phyloP scores from a whole-genome alignment of 768 basidiomycete species.

The Coprinellus aureogranulatus region DNA sequence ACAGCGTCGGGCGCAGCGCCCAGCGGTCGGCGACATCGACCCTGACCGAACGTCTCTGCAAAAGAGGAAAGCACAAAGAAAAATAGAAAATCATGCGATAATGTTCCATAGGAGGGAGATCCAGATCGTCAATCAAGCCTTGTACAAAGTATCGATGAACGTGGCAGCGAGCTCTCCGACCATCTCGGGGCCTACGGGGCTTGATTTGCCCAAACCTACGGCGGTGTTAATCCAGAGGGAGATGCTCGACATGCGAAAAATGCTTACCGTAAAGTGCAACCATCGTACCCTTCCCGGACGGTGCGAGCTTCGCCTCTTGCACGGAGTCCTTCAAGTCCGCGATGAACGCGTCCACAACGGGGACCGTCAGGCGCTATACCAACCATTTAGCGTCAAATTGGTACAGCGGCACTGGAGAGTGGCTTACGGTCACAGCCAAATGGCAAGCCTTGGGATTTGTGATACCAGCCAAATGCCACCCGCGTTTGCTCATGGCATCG shows the following conservation, averaged over 20 bases:
- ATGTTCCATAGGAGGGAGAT: background rate
- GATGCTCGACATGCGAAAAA: too few species aligned
- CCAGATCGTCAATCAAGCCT: slow-evolving; percentile 44
- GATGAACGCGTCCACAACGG: slow-evolving; percentile 73
- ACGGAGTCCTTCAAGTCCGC: slow-evolving; percentile 81
- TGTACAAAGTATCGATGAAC: slow-evolving; percentile 81
- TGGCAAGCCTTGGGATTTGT: slow-evolving; percentile 80
- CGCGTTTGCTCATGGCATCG: slow-evolving; percentile 78
- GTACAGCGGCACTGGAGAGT: background rate
- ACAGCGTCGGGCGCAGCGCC: too few species aligned
- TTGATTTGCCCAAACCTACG: slow-evolving; percentile 78
- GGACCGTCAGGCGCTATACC: slow-evolving; percentile 73
- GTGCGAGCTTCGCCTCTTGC: slow-evolving; percentile 60
- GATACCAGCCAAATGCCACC: slow-evolving; percentile 92
- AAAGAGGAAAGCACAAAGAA: too few species aligned
- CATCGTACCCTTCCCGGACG: slow-evolving; percentile 81
- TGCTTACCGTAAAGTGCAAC: slow-evolving; percentile 80
- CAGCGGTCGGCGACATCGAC: too few species aligned
- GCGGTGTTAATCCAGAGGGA: background rate
- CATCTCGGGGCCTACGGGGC: slow-evolving; percentile 76
- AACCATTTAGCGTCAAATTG: background rate
- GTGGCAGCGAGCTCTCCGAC: slow-evolving; percentile 74
- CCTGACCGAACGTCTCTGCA: too few species aligned
- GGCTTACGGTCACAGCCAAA: slow-evolving; percentile 86
- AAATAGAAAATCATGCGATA: too few species aligned